phyloP scores from a whole-genome alignment of 805 yeast species.

The Phaffomyces antillensis region DNA sequence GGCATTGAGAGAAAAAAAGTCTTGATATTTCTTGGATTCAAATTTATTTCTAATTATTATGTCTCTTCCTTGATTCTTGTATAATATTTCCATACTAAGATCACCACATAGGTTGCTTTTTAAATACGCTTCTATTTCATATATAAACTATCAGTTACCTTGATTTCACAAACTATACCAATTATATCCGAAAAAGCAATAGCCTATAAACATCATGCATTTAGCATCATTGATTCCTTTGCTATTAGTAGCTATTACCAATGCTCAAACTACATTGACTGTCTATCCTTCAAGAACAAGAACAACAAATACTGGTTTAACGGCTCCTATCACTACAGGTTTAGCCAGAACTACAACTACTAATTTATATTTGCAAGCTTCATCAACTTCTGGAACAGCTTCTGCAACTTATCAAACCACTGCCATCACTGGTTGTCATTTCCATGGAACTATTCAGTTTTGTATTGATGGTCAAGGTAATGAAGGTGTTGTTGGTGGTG shows the following conservation, averaged over 20 bases:
- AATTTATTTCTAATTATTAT: too few species aligned
- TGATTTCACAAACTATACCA: too few species aligned
- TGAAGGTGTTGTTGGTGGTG: slow-evolving; percentile 14
- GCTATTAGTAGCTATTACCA: background rate
- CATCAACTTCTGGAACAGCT: background rate
- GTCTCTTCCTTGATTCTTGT: too few species aligned
- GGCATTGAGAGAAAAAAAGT: background rate
- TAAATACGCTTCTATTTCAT: too few species aligned
- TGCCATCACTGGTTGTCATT: slow-evolving; percentile 16
- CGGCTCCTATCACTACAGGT: background rate
- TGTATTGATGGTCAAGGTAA: slow-evolving; percentile 13
- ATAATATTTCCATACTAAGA: too few species aligned
- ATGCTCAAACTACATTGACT: background rate
- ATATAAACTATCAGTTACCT: too few species aligned
- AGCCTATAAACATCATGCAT: too few species aligned
- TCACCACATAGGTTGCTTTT: too few species aligned
- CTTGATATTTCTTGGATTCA: background rate
- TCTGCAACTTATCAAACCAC: slow-evolving; percentile 8
- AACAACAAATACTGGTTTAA: background rate
- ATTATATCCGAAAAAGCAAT: too few species aligned
- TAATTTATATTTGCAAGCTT: slow-evolving; percentile 1
- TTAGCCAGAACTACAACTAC: background rate
- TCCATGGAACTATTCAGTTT: slow-evolving; percentile 8
- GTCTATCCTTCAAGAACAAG: background rate
- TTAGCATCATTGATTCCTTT: background rate